These are phyloP conservation scores for Dunaliella primolecta DNA, from an alignment of 139 green algal species.

Conservation along the genomic window DNA sequence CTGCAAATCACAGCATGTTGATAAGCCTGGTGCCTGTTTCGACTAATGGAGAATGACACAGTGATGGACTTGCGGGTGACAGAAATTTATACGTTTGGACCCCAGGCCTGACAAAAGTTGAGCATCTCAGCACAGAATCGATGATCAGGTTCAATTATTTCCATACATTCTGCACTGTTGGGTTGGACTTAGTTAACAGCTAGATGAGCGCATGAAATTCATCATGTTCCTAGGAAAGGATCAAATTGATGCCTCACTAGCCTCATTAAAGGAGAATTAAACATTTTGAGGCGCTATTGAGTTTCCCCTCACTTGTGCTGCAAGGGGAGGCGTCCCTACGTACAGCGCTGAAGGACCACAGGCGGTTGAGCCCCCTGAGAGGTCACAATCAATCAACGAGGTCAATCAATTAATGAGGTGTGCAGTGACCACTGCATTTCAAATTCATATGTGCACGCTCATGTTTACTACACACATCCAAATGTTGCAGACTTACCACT, in stretches of 20 bases:
- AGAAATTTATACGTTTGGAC: too few relatives aligned
- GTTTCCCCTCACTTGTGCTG: not conserved
- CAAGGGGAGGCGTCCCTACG: not conserved
- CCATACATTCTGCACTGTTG: too few relatives aligned
- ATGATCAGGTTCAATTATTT: too few relatives aligned
- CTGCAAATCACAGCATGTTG: not conserved
- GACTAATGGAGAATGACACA: not conserved
- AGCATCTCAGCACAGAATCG: too few relatives aligned
- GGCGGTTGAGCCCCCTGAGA: not conserved
- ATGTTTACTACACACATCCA: not conserved
- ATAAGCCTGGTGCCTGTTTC: not conserved
- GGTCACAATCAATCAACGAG: not conserved
- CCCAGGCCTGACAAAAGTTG: too few relatives aligned
- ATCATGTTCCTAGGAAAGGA: not conserved
- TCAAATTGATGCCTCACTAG: not conserved
- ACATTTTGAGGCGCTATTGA: too few relatives aligned
- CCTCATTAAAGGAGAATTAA: not conserved
- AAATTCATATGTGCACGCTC: not conserved
- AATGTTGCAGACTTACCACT: too few relatives aligned
- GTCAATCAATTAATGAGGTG: too few relatives aligned
- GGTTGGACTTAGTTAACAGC: too few relatives aligned
- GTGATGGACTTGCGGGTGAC: not conserved
- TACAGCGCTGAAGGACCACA: not conserved
- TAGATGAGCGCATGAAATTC: not conserved
- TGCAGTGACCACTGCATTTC: not conserved